Base-by-base conservation (phyloP, 306 rosid species). In the Malus sylvestris region DNA sequence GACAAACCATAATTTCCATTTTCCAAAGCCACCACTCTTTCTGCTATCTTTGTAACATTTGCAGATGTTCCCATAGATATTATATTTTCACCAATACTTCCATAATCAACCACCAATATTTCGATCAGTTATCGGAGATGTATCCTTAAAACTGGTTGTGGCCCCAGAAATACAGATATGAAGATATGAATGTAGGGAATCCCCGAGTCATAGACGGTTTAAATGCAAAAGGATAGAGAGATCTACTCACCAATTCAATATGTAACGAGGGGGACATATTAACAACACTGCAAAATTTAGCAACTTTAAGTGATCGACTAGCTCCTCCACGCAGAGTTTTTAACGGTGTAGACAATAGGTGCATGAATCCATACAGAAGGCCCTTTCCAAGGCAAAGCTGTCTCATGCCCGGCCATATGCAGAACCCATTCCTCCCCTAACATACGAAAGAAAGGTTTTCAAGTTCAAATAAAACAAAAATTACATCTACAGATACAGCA, bases 211-310 rank as follows among this genome's bases (percentile, higher is more conserved):
- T 61, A 62, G 55, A 18, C 40, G 5, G 10, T 12, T 22, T 46
- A 52, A 73, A 70, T 15, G 67, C 45, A 32, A 52, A 65, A 49
- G 13, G 45, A 68, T 32, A 49, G n/a, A 70, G 57, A 78, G 52
- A 75, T 59, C 52, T 52, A 68, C 93, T 85, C 80, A 95, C 97
- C 97, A 95, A 84, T 85, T 95, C 97, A 83, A 95, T 91, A 79
- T 88, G 96, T 86, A 95, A 79, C 0, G 99, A 75, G 75, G 97
- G 88, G 10, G 97, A 88, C 69, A 89, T 83, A 68, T 83, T 92
- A 76, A 91, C 95, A 61, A 95, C 97, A 70, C 99, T 95, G 90
- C 99, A 95, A 65, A 95, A 95, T 49, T 91, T 96, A 81, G 82
- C 87, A 33, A 92, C 97, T 68, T 86, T 85, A 72, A 95, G 83